phyloP scores from a whole-genome alignment of 352 stramenopile species.

The Phytophthora pisi region DNA sequence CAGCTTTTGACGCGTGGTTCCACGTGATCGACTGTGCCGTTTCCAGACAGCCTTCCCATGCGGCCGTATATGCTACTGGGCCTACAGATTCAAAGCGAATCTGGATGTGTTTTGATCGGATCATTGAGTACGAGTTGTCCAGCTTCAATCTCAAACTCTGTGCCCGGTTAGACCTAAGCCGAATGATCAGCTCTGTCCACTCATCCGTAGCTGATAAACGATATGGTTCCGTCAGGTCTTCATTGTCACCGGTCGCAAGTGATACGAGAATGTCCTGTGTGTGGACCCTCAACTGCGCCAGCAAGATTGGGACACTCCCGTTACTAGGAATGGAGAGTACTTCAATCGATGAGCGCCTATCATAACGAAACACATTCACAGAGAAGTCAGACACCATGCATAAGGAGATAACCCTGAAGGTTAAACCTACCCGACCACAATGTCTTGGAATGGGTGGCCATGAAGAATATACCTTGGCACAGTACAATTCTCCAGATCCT shows the following conservation, averaged over 20 bases:
- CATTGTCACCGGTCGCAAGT: slow-evolving; percentile 27
- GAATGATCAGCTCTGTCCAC: slow-evolving; percentile 60
- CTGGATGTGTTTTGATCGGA: slow-evolving; percentile 63
- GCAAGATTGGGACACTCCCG: slow-evolving; percentile 8
- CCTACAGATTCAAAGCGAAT: slow-evolving; percentile 41
- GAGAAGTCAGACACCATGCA: not conserved
- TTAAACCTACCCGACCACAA: slow-evolving; percentile 51
- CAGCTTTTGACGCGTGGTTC: slow-evolving; percentile 56
- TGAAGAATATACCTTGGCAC: slow-evolving; percentile 58
- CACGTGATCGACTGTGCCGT: slow-evolving; percentile 80
- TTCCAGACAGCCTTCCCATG: slow-evolving; percentile 66
- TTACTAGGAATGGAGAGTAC: slow-evolving; percentile 17
- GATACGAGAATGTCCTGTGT: slow-evolving; percentile 51
- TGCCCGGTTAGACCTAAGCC: slow-evolving; percentile 26
- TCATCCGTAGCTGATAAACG: slow-evolving; percentile 47
- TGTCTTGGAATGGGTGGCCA: slow-evolving; percentile 37
- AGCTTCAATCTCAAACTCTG: slow-evolving; percentile 42
- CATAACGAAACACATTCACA: not conserved
- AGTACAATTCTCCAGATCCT: slow-evolving; percentile 55
- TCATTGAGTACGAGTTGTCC: slow-evolving; percentile 75
- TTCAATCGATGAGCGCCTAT: slow-evolving; percentile 31
- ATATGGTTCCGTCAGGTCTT: slow-evolving; percentile 46
- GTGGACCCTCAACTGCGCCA: slow-evolving; percentile 44
- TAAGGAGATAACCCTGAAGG: not conserved
- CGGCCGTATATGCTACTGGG: slow-evolving; percentile 36